Conservation (phyloP, 2,329 filamentous ascomycete genomes). For the Mycosphaerella sp. region DNA sequence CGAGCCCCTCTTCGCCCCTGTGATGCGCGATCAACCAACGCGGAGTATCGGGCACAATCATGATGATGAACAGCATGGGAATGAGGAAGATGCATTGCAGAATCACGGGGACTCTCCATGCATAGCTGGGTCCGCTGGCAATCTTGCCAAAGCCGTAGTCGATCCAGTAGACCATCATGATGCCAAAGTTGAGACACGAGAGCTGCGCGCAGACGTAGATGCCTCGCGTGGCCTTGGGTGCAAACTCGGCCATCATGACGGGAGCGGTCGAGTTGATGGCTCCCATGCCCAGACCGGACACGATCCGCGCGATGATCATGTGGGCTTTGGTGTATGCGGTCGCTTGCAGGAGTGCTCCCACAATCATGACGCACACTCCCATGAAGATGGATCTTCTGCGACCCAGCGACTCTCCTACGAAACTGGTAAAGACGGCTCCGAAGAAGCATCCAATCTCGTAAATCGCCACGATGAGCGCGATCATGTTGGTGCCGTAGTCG, state of each 20-base stretch:
- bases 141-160: constrained; percentile 39
- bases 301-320: constrained; percentile 42
- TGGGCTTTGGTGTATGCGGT: constrained; percentile 37
- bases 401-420: constrained; percentile 43
- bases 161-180: constrained; percentile 45
- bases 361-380: constrained; percentile 42
- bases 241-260: constrained; percentile 42
- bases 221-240: constrained; percentile 30
- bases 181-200: constrained; percentile 45
- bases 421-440: constrained; percentile 36
- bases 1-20: constrained; percentile 35
- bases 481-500: constrained; percentile 32
- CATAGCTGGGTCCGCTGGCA: constrained; percentile 28
- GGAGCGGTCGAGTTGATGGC: constrained; percentile 44
- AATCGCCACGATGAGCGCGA: constrained; percentile 46
- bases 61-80: constrained; percentile 37
- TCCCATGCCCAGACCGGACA: constrained; percentile 43
- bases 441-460: constrained; percentile 40
- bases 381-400: constrained; percentile 41
- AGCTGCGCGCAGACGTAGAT: constrained; percentile 45
- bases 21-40: constrained; percentile 41
- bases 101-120: constrained; percentile 41
- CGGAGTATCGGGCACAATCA: constrained; percentile 41
- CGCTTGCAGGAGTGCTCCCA: constrained; percentile 41
- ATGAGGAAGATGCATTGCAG: constrained; percentile 40